Percentiles rank a stretch among this genome's conserved stretches.
Evolutionary conservation across 345 rosid species (phyloP).

Genomic region (Eucalyptus fibrosa): DNA sequence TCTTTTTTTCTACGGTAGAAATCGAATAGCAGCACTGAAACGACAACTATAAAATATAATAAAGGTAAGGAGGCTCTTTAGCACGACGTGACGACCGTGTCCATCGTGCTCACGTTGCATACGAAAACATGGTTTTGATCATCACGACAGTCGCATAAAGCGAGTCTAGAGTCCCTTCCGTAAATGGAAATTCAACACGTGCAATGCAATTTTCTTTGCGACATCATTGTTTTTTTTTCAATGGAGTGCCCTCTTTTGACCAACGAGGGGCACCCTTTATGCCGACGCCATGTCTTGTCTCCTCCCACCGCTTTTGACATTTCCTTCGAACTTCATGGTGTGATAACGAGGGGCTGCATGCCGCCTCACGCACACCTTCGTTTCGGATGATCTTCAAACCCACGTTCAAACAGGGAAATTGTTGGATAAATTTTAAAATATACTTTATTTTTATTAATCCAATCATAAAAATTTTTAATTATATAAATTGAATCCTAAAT

Average conservation of each 20-base stretch:
- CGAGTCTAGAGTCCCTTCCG: neutral
- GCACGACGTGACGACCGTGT: neutral
- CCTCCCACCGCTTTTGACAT: neutral
- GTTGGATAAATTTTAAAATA: no score
- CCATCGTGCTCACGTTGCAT: neutral
- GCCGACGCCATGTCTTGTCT: neutral
- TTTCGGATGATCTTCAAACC: neutral
- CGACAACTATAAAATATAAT: neutral
- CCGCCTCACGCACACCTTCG: neutral
- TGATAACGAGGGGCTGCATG: neutral
- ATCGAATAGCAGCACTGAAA: neutral
- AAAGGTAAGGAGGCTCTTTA: neutral
- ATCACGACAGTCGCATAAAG: neutral
- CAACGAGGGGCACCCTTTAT: no score
- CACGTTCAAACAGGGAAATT: no score
- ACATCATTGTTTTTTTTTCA: neutral
- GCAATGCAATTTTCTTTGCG: neutral
- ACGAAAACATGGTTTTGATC: no score
- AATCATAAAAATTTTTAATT: fast-evolving
- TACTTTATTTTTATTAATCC: no score
- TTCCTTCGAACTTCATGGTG: neutral
- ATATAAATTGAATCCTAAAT: fast-evolving
- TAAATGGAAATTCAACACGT: neutral
- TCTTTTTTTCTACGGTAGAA: fast-evolving
- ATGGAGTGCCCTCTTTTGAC: neutral